Evolutionary conservation across 1,139 yeast species (phyloP), one percentile per base, ranked within the genome.

Genomic region (Magnusiomyces suaveolens): DNA sequence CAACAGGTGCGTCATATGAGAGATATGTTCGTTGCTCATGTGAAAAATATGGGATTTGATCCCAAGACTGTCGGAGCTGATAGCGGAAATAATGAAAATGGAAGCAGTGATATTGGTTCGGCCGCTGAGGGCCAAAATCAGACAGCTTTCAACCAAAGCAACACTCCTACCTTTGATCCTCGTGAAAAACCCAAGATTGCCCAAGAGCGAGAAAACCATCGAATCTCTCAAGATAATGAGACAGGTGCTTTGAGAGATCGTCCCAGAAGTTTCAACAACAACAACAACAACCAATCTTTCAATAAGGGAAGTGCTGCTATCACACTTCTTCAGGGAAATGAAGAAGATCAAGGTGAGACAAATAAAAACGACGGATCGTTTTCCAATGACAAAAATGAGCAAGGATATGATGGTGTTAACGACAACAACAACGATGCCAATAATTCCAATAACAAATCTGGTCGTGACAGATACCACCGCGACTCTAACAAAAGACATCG

Each of bases 1-100:
- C 55, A 52, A 43, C 55, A 55, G 38, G n/a, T 47, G 18, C 80
- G 75, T 50, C 56, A 51, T 64, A 60, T 52, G 62, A 60, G 56
- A 60, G 62, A 60, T 39, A 59, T 14, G 32, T 46, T 23, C 46
- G 50, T 14, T 33, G 24, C 29, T 25, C 49, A 33, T 20, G 23
- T 47, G 54, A 38, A 33, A 48, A 47, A 36, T 20, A 23, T 20
- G 16, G 48, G 48, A 8, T 38, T 33, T 21, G 51, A 41, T n/a
- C 46, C 50, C 18, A 10, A 38, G 20, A 14, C 10, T 38, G 4
- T 38, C 4, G 43, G 43, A 16, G 8, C 20, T 10, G n/a, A 38
- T 38, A 10, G 6, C 18, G 20, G 43, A 10, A 4, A 6, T 16
- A n/a, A 8, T 10, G 4, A 12, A 8, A 38, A 38, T 38, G 8